Evolutionary conservation across 129 eudicot genomes (phyloP).

Genomic region (Flaveria brownii): DNA sequence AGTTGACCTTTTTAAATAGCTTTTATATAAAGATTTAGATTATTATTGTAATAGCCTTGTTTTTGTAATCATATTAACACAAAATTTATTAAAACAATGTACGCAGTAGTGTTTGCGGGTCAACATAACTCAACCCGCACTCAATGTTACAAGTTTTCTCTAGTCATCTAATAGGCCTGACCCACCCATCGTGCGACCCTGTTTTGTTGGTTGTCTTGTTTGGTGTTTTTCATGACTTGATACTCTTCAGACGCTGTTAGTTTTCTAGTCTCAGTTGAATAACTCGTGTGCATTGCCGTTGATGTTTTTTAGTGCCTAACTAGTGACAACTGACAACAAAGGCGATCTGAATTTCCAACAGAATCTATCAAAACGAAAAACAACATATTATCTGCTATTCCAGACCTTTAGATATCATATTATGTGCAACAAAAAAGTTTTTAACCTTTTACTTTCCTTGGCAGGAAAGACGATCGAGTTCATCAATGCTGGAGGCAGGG

Average conservation of each 20-base stretch:
- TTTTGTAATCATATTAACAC: neutral
- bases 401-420: slow-evolving; percentile 13
- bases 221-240: neutral
- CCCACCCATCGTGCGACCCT: neutral
- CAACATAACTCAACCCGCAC: neutral
- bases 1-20: neutral
- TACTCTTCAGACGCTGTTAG: neutral
- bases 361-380: neutral
- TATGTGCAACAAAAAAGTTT: neutral
- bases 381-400: neutral
- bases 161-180: neutral
- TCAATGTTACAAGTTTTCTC: neutral
- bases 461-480: slow-evolving; percentile 89
- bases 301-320: neutral
- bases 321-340: too few species aligned
- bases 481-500: slow-evolving; percentile 93
- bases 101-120: neutral
- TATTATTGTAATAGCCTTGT: neutral
- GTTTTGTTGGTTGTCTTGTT: neutral
- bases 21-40: neutral
- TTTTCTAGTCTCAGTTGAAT: slow-evolving; percentile 11
- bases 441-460: slow-evolving; percentile 20
- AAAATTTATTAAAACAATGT: neutral
- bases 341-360: neutral
- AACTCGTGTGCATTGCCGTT: neutral